A percentile compares a stretch with the other conserved stretches of the same genome.
Evolutionary conservation across 176 grass and related monocot genomes (phyloP).

Genomic region (Raddia guianensis): DNA sequence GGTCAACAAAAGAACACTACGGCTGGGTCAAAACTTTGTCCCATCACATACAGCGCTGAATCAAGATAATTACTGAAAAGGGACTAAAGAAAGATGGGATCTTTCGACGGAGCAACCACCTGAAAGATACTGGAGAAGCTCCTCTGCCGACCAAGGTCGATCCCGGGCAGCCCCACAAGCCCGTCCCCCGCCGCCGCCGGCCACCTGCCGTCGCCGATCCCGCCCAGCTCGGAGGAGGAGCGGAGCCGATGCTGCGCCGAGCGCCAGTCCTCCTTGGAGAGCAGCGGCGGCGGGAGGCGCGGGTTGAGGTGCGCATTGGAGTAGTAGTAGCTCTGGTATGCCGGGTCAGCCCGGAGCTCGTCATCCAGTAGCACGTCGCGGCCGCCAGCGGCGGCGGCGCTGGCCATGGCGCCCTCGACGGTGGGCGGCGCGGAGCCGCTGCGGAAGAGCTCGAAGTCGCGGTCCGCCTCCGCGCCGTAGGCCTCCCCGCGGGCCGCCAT

Average conservation of each 20-base stretch:
- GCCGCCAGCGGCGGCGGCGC: slow-evolving; percentile 39
- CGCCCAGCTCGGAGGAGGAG: slow-evolving; percentile 46
- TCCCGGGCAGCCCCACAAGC: slow-evolving; percentile 47
- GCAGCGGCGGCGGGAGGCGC: slow-evolving; percentile 64
- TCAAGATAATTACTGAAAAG: slow-evolving; percentile 10
- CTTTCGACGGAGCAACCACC: slow-evolving; percentile 46
- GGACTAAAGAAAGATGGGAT: slow-evolving; percentile 19
- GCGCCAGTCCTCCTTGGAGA: slow-evolving; percentile 76
- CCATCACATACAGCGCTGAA: background rate
- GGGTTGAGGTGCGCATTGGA: slow-evolving; percentile 80
- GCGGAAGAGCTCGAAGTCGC: slow-evolving; percentile 69
- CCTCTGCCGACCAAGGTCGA: slow-evolving; percentile 56
- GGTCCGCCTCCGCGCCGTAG: slow-evolving; percentile 42
- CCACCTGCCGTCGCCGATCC: slow-evolving; percentile 63
- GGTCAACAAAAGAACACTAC: background rate
- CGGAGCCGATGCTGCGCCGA: slow-evolving; percentile 54
- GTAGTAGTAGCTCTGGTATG: slow-evolving; percentile 71
- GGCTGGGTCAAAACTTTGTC: slow-evolving; percentile 8
- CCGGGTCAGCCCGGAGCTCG: slow-evolving; percentile 65
- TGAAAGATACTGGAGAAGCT: slow-evolving; percentile 64
- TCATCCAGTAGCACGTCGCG: slow-evolving; percentile 51
- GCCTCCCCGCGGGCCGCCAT: slow-evolving; percentile 62
- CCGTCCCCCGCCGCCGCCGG: slow-evolving; percentile 33
- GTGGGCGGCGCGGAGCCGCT: slow-evolving; percentile 80
- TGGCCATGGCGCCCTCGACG: slow-evolving; percentile 54